Base-by-base conservation (phyloP, 257 asterid genomes). In the Thymus mandschuricus region DNA sequence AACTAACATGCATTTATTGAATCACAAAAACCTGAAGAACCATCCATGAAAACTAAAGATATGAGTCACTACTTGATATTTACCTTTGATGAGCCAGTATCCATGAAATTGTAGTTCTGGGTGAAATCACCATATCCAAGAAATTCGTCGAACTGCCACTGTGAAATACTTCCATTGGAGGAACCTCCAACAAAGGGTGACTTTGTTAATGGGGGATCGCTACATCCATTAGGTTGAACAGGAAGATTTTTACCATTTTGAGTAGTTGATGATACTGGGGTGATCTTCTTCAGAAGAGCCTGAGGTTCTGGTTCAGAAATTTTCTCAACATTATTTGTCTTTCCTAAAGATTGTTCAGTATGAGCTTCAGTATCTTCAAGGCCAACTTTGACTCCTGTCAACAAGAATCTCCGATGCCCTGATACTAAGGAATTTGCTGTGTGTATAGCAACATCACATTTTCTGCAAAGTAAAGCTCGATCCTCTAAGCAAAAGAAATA, bases 401-500 rank as follows among this genome's bases (percentile, higher is more conserved):
- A 94, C 55, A 93, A 76, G 69, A 93, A 91, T 74, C 98, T 86
- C 66, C 79, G 91, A 70, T 93, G 98, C 21, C 72, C 80, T 9
- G 97, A 86, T 49, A 91, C 97, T 67, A 83, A 72, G 27, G 85
- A 9, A 76, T 93, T 93, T 10, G 78, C 87, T 0, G 89, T 75
- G 84, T 93, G 98, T 69, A 89, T 82, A 51, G 92, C 83, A 30
- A 90, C 86, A 81, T 93, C 98, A 62, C 98, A 93, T 72, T 85
- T 89, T 69, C 97, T 70, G 85, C 98, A 93, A 9, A 93, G 90
- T 69, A 93, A 73, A 74, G 98, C 97, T 68, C 98, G 88, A 70
- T 93, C 98, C 84, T 93, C 97, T 55, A 93, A 83, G 84, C 97
- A 93, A 82, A 93, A 93, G 96, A 93, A 87, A 79, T 87, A 93